Evolutionary conservation across 208 protist species (phyloP), one percentile per base, ranked within the genome.

Genomic region (Acanthamoeba healyi): DNA sequence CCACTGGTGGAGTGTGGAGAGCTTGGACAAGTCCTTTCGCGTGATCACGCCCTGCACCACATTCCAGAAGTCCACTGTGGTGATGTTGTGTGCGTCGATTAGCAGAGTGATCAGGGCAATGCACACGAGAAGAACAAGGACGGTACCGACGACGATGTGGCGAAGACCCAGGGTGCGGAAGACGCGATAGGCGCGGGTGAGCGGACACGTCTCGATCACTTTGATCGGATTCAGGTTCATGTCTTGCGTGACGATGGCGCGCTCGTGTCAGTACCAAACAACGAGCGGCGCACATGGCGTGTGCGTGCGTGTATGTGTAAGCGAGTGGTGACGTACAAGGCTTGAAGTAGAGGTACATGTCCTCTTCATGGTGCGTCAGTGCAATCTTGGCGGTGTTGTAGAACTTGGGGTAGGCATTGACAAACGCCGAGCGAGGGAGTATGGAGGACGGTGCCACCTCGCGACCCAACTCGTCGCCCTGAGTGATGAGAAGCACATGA

Each of bases 221-320:
- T 86, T 86, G 42, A 86, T 26, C 42, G 77, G 77, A 32, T 86
- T 86, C 10, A 86, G 29, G 77, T 86, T 86, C 77, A 86, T 86
- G 34, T 86, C 77, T 86, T 34, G 40, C 2, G 46, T 46, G 46
- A 9, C 15, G 34, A 72, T 34, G 10, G 34, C 12, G 63, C 22
- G n/a, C n/a, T n/a, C n/a, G n/a, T n/a, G 4, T 56, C 9, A 56
- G 49, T 56, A 17, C 15, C 4, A 12, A 15, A 49, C 44, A 12
- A 12, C 44, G 44, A 49, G 44, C 44, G n/a, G n/a, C n/a, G n/a
- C n/a, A n/a, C n/a, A n/a, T n/a, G n/a, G n/a, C n/a, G n/a, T n/a
- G n/a, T n/a, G n/a, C n/a, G n/a, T n/a, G n/a, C n/a, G n/a, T n/a
- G n/a, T n/a, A n/a, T n/a, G n/a, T n/a, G n/a, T n/a, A n/a, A n/a